Conservation (phyloP, 2,329 filamentous ascomycete genomes). For the Tolypocladium cylindrosporum region DNA sequence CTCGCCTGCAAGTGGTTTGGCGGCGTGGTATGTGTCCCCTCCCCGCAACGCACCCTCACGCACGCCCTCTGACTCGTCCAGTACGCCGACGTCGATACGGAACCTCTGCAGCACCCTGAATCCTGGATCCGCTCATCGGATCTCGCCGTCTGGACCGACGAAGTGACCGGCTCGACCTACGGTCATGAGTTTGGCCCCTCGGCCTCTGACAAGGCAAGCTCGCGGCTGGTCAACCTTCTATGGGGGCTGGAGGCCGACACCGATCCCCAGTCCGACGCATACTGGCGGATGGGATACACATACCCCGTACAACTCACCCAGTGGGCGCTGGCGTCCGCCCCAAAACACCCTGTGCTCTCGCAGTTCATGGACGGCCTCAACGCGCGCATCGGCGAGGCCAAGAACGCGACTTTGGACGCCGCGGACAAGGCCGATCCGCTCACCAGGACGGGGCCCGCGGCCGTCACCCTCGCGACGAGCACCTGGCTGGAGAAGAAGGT, state of each 20-base stretch:
- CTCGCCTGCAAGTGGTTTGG: conserved; percentile 12
- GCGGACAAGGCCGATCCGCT: conserved; percentile 8
- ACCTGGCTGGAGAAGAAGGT: conserved; percentile 9
- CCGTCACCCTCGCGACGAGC: conserved; percentile 11
- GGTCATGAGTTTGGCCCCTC: not conserved
- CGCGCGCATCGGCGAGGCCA: conserved; percentile 2
- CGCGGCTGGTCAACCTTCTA: conserved; percentile 10
- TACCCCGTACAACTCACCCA: conserved; percentile 14
- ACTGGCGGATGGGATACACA: conserved; percentile 16
- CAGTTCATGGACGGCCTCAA: conserved; percentile 11
- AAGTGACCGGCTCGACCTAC: conserved; percentile 7
- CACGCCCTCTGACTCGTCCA: conserved; percentile 2
- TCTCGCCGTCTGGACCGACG: conserved; percentile 10
- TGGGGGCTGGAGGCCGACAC: conserved; percentile 14
- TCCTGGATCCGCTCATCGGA: conserved; percentile 11
- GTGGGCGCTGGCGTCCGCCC: conserved; percentile 14
- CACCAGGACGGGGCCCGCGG: conserved; percentile 13
- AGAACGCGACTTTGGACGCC: not conserved
- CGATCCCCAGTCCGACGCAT: conserved; percentile 9
- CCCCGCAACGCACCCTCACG: not conserved
- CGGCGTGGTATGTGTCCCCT: conserved; percentile 10
- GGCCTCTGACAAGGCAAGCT: not conserved
- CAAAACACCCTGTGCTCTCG: conserved; percentile 9
- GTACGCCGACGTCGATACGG: conserved; percentile 15
- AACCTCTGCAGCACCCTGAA: conserved; percentile 11